Base-by-base conservation (phyloP, 352 stramenopile species). In the Globisporangium iwayamae region DNA sequence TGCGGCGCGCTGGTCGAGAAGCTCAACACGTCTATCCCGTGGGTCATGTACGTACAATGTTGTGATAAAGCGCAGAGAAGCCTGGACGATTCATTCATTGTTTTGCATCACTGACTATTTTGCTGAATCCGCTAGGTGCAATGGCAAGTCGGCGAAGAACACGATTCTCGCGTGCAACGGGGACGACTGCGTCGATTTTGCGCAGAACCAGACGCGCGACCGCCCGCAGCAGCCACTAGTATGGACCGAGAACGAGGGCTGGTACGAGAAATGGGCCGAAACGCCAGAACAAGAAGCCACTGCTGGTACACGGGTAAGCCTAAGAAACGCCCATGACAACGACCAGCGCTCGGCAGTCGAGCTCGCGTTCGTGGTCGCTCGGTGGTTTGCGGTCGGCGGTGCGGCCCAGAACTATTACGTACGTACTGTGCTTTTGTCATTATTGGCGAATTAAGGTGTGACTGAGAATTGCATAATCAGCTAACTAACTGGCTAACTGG, bases 161-260 rank as follows among this genome's bases (percentile, higher is more conserved):
- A 91, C 82, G 2, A 88, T 91, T 10, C 59, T 87, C 11, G 77
- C 79, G 32, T 91, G 82, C 57, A 89, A 90, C 48, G 77, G 46
- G 43, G 75, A 89, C 58, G 81, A 92, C 54, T 92, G 83, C 32
- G 71, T 89, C 8, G 69, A 81, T 20, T 90, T 92, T 62, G 81
- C 81, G 0, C 41, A 63, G 4, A 77, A 76, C 3, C 73, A 84
- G 14, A 71, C 72, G n/a, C 69, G 75, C 20, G 62, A 79, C 2
- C 75, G 71, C 0, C 76, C 79, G 0, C 68, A 56, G 0, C 68
- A 85, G 51, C 83, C 83, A 18, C 72, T 92, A 16, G 71, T 90
- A n/a, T 92, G 83, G 83, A 90, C 83, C 8, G 82, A 91, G 59
- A 75, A 91, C 43, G 82, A 91, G 71, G 82, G 78, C 18, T 91